A percentile compares a stretch with the other conserved stretches of the same genome.
These are phyloP conservation scores for Suhomyces ambrosiae DNA, from an alignment of 1,139 yeast genomes.

Conservation along the genomic window DNA sequence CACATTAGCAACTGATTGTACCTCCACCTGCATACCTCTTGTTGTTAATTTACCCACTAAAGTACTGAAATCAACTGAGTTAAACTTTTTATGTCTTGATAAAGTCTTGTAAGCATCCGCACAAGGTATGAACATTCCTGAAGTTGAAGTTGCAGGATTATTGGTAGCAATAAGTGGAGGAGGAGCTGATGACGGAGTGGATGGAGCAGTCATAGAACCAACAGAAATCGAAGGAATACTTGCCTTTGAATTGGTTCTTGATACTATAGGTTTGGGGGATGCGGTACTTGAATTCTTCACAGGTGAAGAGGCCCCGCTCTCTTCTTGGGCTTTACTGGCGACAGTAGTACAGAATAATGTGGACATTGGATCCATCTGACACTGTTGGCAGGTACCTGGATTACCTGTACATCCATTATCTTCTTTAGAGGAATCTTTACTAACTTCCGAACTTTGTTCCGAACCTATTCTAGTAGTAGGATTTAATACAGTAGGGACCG, in stretches of 20 bases:
- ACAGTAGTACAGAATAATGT: conserved; percentile 85
- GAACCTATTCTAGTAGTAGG: conserved; percentile 25
- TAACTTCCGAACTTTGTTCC: conserved; percentile 4
- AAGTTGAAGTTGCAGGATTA: conserved; percentile 22
- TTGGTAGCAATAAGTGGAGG: conserved; percentile 23
- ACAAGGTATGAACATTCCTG: conserved; percentile 74
- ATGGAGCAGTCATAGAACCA: conserved; percentile 22
- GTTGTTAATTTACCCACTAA: conserved; percentile 77
- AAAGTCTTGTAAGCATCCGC: conserved; percentile 86
- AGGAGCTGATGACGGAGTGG: conserved; percentile 24
- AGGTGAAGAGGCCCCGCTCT: conserved; percentile 14
- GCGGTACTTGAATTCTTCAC: conserved; percentile 9
- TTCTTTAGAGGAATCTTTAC: conserved; percentile 3
- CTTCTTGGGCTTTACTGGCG: conserved; percentile 53
- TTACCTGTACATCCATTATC: conserved; percentile 73
- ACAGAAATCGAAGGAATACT: conserved; percentile 17
- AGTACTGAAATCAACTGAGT: conserved; percentile 68
- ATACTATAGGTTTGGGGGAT: conserved; percentile 15
- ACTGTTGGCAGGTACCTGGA: conserved; percentile 85
- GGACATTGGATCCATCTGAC: conserved; percentile 86
- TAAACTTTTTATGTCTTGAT: conserved; percentile 76
- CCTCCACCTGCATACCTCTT: conserved; percentile 87
- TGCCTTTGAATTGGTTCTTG: conserved; percentile 20
- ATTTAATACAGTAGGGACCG: conserved; percentile 41
- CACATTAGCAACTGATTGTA: conserved; percentile 81